Conservation (phyloP, 78 protist species). For the slime mould (Dictyostelium discoideum) region DNA sequence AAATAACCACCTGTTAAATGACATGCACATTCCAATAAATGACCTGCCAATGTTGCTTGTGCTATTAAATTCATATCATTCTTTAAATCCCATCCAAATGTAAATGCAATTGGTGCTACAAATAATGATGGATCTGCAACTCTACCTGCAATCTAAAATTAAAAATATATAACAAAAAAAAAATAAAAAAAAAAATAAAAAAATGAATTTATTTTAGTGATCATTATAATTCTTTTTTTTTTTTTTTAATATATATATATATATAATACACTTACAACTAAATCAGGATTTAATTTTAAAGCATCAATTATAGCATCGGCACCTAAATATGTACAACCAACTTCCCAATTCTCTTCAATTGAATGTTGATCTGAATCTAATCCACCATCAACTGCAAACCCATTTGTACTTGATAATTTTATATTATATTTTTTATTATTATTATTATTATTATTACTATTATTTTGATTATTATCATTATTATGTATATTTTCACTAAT, state of each 20-base stretch:
- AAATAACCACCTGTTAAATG: slow-evolving; percentile 79
- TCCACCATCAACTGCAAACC: slow-evolving; percentile 46
- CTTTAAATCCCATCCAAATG: slow-evolving; percentile 68
- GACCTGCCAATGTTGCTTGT: slow-evolving; percentile 76
- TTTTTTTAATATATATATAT: not conserved
- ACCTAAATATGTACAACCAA: slow-evolving; percentile 77
- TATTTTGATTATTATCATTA: not conserved
- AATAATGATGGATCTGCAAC: slow-evolving; percentile 77
- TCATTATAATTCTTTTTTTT: not conserved
- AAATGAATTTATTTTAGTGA: not conserved
- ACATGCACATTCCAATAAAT: slow-evolving; percentile 73
- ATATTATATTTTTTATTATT: not conserved
- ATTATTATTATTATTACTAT: not conserved
- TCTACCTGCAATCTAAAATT: slow-evolving; percentile 53
- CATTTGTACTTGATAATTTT: slow-evolving; percentile 46
- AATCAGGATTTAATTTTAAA: slow-evolving; percentile 48
- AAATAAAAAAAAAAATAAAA: no score
- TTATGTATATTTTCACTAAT: slow-evolving; percentile 22
- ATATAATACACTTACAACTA: slow-evolving; percentile 34
- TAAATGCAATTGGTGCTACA: slow-evolving; percentile 71
- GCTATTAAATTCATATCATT: slow-evolving; percentile 64
- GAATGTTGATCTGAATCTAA: not conserved
- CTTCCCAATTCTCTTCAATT: slow-evolving; percentile 60
- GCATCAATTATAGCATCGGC: slow-evolving; percentile 76
- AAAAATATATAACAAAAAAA: not conserved